Evolutionary conservation across 148 eudicot species (phyloP).

Genomic region (Diospyros kaki): DNA sequence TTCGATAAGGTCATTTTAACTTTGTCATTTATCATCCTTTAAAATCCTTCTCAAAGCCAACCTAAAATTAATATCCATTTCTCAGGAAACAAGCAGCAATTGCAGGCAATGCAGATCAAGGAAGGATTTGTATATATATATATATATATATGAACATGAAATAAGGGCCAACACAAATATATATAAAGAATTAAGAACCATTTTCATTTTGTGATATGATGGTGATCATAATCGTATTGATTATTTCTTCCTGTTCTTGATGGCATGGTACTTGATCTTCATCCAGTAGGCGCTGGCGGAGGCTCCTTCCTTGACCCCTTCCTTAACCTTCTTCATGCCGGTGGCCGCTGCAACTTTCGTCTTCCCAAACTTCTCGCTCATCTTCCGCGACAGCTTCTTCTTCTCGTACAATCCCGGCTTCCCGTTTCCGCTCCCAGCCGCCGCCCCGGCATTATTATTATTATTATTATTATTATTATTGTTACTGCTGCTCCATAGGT

Average conservation of each 20-base stretch:
- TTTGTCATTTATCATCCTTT: too few species aligned
- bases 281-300: conserved; percentile 29
- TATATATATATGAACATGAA: too few species aligned
- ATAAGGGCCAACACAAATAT: too few species aligned
- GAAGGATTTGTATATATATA: too few species aligned
- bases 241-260: conserved; percentile 19
- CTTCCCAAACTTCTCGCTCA: conserved; percentile 29
- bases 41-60: too few species aligned
- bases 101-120: too few species aligned
- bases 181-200: too few species aligned
- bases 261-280: conserved; percentile 25
- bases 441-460: neutral
- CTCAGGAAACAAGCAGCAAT: too few species aligned
- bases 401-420: conserved; percentile 4
- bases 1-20: too few species aligned
- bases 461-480: neutral
- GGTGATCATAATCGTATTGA: neutral
- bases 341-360: conserved; percentile 26
- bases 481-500: too few species aligned
- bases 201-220: too few species aligned
- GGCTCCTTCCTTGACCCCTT: conserved; percentile 26
- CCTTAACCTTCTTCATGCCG: conserved; percentile 23
- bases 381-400: conserved; percentile 16
- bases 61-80: too few species aligned
- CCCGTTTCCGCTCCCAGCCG: neutral